Conservation (phyloP, 768 basidiomycete genomes). For the Phaffia australis region DNA sequence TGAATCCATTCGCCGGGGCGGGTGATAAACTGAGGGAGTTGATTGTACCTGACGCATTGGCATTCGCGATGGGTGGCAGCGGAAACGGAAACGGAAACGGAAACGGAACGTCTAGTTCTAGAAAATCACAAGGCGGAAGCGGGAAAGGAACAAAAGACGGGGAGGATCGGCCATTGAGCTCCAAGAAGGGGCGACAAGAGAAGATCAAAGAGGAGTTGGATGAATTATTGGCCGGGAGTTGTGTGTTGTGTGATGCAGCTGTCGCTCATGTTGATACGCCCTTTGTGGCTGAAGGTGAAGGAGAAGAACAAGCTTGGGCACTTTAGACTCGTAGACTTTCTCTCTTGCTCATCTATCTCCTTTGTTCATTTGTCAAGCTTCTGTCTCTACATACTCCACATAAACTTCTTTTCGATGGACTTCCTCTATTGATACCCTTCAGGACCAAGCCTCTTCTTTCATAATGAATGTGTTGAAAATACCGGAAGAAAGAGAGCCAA, state of each 20-base stretch:
- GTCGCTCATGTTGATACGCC: slow-evolving; percentile 74
- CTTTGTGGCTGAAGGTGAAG: slow-evolving; percentile 62
- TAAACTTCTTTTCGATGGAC: no score
- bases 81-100: background rate
- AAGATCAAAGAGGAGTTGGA: slow-evolving; percentile 74
- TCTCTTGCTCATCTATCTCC: no score
- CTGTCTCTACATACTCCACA: no score
- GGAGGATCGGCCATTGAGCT: slow-evolving; percentile 26
- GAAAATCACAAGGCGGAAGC: slow-evolving; percentile 25
- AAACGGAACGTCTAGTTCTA: slow-evolving; percentile 15
- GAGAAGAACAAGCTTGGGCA: slow-evolving; percentile 39
- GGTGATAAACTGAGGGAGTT: slow-evolving; percentile 82
- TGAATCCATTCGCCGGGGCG: slow-evolving; percentile 63
- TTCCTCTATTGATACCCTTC: no score
- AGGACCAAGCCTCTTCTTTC: no score
- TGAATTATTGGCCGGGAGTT: slow-evolving; percentile 73
- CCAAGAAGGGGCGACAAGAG: slow-evolving; percentile 47
- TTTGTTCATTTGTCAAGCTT: no score
- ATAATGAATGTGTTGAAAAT: no score
- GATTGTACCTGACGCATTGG: slow-evolving; percentile 87
- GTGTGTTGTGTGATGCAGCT: slow-evolving; percentile 87
- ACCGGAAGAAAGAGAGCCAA: no score
- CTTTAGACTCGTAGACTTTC: background rate
- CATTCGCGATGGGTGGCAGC: slow-evolving; percentile 56
- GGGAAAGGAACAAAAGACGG: slow-evolving; percentile 3